phyloP scores from a whole-genome alignment of 306 rosid species.

The Quercus wislizeni region DNA sequence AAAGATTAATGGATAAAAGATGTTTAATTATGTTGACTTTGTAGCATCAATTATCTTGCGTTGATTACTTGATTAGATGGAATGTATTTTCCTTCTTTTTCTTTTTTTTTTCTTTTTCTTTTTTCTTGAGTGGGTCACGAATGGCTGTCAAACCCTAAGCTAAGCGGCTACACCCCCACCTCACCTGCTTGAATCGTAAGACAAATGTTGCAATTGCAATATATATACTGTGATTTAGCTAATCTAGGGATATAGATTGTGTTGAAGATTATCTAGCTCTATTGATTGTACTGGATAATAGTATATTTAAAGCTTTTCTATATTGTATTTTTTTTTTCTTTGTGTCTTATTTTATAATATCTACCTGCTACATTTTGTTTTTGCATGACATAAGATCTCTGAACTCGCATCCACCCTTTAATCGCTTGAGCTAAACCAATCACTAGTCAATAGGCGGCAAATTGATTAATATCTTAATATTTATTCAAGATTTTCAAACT shows the following conservation, averaged over 20 bases:
- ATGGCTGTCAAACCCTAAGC: neutral
- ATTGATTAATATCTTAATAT: neutral
- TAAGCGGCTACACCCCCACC: neutral
- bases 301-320: neutral
- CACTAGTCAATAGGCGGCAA: neutral
- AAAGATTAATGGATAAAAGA: neutral
- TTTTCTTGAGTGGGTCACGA: neutral
- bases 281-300: neutral
- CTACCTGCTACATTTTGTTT: constrained; percentile 2
- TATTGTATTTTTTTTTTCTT: neutral
- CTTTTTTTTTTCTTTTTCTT: neutral
- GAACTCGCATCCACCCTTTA: neutral
- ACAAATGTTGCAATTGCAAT: neutral
- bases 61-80: neutral
- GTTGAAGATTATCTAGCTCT: neutral
- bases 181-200: neutral
- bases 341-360: neutral
- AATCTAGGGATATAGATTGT: neutral
- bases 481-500: neutral
- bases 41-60: neutral
- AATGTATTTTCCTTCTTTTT: neutral
- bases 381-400: neutral
- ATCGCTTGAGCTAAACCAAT: neutral
- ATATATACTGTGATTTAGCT: neutral
- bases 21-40: neutral